These are phyloP conservation scores for Pestalotiopsis sp. DNA, from an alignment of 2,329 filamentous ascomycete genomes.

Conservation along the genomic window DNA sequence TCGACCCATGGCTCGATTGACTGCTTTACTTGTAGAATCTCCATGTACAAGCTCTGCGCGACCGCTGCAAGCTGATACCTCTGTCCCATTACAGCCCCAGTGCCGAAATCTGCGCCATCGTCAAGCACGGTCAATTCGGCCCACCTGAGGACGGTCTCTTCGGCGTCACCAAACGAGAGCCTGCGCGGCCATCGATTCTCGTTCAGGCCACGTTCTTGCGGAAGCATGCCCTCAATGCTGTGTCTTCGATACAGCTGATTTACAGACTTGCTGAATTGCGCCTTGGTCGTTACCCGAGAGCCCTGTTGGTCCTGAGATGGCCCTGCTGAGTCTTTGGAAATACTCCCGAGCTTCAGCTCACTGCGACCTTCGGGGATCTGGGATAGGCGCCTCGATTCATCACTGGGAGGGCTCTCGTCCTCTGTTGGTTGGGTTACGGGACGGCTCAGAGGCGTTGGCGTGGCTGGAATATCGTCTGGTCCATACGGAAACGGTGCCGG, in stretches of 20 bases:
- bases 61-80: conserved; percentile 47
- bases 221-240: conserved; percentile 47
- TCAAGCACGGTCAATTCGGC: conserved; percentile 50
- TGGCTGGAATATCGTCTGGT: conserved; percentile 14
- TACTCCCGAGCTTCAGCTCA: conserved; percentile 47
- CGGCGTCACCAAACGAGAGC: conserved; percentile 75
- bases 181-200: conserved; percentile 71
- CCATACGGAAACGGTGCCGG: conserved; percentile 17
- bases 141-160: conserved; percentile 75
- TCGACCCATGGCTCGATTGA: conserved; percentile 64
- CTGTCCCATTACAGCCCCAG: conserved; percentile 16
- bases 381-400: conserved; percentile 23
- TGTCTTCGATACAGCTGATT: conserved; percentile 63
- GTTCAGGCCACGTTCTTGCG: conserved; percentile 39
- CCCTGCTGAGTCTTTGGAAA: conserved; percentile 60
- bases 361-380: conserved; percentile 22
- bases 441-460: neutral
- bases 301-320: conserved; percentile 63
- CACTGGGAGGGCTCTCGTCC: conserved; percentile 16
- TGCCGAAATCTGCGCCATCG: conserved; percentile 37
- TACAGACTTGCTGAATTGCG: conserved; percentile 44
- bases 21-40: conserved; percentile 53
- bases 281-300: conserved; percentile 51
- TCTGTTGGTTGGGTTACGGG: conserved; percentile 15
- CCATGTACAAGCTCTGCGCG: conserved; percentile 56